Percentiles rank a stretch among this genome's conserved stretches.
Conservation (phyloP, 73 alveolate species). For the Blepharisma japonicum region DNA sequence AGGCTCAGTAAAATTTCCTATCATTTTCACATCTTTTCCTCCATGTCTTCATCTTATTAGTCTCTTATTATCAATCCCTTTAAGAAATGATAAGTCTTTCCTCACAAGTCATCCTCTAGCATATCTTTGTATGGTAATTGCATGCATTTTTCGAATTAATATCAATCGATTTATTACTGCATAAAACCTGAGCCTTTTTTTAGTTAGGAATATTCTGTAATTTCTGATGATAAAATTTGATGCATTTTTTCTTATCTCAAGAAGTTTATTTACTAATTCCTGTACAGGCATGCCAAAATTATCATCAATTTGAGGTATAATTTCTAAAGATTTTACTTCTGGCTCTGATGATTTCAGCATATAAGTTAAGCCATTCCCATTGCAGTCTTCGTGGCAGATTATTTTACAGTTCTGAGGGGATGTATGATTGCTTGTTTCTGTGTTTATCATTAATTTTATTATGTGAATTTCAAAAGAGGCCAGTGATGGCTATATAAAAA, state of each 20-base stretch:
- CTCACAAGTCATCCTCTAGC: background rate
- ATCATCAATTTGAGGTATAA: background rate
- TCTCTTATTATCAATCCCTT: background rate
- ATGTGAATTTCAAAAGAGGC: background rate
- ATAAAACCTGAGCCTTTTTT: background rate
- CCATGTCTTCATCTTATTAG: constrained; percentile 12
- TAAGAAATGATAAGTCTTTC: background rate
- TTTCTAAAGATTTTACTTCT: no score
- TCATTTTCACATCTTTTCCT: background rate
- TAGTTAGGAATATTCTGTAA: background rate
- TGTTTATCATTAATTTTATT: background rate
- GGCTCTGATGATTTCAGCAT: no score
- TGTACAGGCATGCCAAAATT: background rate
- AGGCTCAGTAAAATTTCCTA: constrained; percentile 14
- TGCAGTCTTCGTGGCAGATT: background rate
- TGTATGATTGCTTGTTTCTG: background rate
- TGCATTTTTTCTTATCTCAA: background rate
- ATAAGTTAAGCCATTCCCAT: no score
- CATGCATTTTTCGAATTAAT: background rate
- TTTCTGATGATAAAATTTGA: background rate
- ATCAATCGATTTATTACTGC: background rate
- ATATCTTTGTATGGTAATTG: constrained; percentile 12
- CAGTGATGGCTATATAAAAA: background rate
- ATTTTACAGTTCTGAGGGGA: background rate
- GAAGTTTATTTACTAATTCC: background rate